A percentile compares a stretch with the other conserved stretches of the same genome.
These are phyloP conservation scores for Chaetomium fimeti DNA, from an alignment of 495 filamentous ascomycete genomes.

Conservation along the genomic window DNA sequence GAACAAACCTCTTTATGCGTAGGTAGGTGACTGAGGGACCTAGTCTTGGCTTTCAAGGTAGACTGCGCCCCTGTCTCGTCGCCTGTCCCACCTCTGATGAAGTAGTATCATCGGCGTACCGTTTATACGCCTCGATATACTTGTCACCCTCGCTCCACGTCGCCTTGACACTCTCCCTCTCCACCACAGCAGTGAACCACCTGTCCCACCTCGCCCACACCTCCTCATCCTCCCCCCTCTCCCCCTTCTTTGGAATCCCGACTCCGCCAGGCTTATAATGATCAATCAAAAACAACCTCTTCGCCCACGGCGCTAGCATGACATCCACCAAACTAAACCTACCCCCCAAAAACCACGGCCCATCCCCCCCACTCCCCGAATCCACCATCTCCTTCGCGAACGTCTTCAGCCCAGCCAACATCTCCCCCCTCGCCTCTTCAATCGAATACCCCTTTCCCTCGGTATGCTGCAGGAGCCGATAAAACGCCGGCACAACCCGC, in stretches of 20 bases:
- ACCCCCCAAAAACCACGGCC: conserved; percentile 63
- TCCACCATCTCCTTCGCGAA: conserved; percentile 57
- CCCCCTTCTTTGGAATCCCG: conserved; percentile 48
- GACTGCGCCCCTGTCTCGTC: conserved; percentile 58
- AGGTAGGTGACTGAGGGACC: too few species aligned
- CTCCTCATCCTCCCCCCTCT: conserved; percentile 42
- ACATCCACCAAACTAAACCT: conserved; percentile 61
- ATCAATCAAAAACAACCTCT: conserved; percentile 68
- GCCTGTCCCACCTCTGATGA: conserved; percentile 69
- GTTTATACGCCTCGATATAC: conserved; percentile 63
- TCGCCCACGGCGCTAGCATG: conserved; percentile 63
- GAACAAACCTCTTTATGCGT: too few species aligned
- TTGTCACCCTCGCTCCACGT: conserved; percentile 62
- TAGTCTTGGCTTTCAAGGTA: conserved; percentile 46
- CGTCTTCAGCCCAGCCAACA: conserved; percentile 51
- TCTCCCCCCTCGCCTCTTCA: conserved; percentile 49
- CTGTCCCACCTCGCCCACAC: conserved; percentile 60
- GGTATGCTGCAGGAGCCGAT: conserved; percentile 64
- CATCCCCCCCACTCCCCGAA: conserved; percentile 33
- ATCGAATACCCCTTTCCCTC: conserved; percentile 46
- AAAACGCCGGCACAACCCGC: conserved; percentile 63
- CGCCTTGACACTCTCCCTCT: conserved; percentile 55
- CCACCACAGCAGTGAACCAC: conserved; percentile 58
- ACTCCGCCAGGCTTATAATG: conserved; percentile 63
- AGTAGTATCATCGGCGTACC: conserved; percentile 71